Conservation (phyloP, 2,329 filamentous ascomycete species). For the Penicillium digitatum region DNA sequence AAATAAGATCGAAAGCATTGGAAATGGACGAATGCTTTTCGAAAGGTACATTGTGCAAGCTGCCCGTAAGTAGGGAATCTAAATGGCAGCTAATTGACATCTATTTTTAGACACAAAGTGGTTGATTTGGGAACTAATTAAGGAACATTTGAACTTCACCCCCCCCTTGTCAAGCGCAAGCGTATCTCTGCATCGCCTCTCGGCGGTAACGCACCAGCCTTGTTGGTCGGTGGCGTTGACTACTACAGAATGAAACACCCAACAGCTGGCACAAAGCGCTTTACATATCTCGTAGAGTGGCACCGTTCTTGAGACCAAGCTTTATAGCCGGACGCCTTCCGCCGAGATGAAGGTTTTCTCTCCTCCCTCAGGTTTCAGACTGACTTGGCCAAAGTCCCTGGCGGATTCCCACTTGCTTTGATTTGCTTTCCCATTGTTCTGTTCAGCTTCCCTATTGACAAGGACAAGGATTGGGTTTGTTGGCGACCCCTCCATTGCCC, state of each 20-base stretch:
- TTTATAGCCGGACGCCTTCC: conserved; percentile 26
- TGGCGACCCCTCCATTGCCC: conserved; percentile 10
- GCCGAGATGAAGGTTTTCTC: background rate
- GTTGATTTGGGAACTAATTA: conserved; percentile 18
- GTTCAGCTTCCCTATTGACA: background rate
- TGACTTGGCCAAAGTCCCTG: background rate
- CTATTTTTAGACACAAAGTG: conserved; percentile 16
- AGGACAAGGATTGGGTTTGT: conserved; percentile 3
- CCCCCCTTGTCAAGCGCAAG: conserved; percentile 5
- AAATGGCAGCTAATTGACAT: conserved; percentile 17
- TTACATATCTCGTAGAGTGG: conserved; percentile 2
- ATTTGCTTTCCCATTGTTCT: background rate
- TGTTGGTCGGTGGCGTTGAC: conserved; percentile 10
- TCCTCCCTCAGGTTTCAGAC: background rate
- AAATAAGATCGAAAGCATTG: background rate
- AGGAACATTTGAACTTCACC: conserved; percentile 7
- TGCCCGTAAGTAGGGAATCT: too few species aligned
- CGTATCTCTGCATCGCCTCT: conserved; percentile 14
- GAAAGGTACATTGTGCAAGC: background rate
- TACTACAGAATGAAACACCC: background rate
- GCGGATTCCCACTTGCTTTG: background rate
- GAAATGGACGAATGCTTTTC: background rate
- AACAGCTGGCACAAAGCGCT: conserved; percentile 9
- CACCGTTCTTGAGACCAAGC: conserved; percentile 14
- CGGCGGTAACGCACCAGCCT: conserved; percentile 15